Base-by-base conservation (phyloP, 208 protist genomes). In the Acanthamoeba triangularis region DNA sequence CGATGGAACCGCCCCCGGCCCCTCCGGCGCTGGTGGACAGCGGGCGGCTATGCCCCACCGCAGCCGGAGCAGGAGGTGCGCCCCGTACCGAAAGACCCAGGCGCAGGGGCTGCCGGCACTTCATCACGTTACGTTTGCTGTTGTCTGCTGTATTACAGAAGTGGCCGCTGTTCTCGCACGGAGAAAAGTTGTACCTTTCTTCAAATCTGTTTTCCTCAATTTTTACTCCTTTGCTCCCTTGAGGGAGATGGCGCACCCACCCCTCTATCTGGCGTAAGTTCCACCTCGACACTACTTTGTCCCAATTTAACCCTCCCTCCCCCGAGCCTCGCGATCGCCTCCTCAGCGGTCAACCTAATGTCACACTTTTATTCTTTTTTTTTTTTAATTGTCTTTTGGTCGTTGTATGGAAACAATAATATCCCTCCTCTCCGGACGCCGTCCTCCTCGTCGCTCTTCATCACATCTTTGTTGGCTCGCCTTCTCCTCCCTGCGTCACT, bases 331-430 rank as follows among this genome's bases (percentile, higher is more conserved):
- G n/a, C n/a, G n/a, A n/a, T n/a, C n/a, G n/a, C n/a, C n/a, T n/a
- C n/a, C n/a, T n/a, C n/a, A n/a, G n/a, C n/a, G n/a, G n/a, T n/a
- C n/a, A n/a, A n/a, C 65, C 65, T 72, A 72, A 72, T 72, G 65
- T 72, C 65, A 72, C 65, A 72, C 49, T 54, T 54, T 54, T 54
- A 54, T 54, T 54, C 14, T 41, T 72, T 8, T 72, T 72, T 35
- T 72, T 5, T 35, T 72, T 72, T 72, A 11, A 25, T 72, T 35
- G 16, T 25, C 8, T 18, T 72, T 72, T 72, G 23, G 2, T 72
- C n/a, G 65, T 35, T 72, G n/a, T 72, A 72, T 72, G 30, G 30
- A 35, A 72, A 72, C 65, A 67, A 72, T n/a, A n/a, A 72, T 72
- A 72, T 72, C 65, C n/a, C 30, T 72, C 65, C 10, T 10, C 65